A percentile compares a stretch with the other conserved stretches of the same genome.
phyloP scores from a whole-genome alignment of 352 stramenopile genomes.

The Aphanomyces astaci region DNA sequence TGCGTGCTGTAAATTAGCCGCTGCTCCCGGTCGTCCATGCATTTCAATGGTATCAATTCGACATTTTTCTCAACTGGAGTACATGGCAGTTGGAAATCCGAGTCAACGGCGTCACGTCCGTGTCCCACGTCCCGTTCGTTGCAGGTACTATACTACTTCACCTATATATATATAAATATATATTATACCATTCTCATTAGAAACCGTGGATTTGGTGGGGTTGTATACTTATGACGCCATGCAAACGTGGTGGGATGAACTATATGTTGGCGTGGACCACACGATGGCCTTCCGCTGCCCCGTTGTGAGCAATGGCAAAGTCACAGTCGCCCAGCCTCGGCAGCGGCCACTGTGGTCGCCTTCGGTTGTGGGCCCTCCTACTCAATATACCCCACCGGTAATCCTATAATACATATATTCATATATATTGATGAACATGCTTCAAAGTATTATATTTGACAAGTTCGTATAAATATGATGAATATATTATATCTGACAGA shows the following conservation, averaged over 20 bases:
- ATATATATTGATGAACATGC: too few relatives aligned
- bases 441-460: too few relatives aligned
- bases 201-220: slow-evolving; percentile 46
- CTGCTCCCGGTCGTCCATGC: slow-evolving; percentile 36
- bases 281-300: slow-evolving; percentile 89
- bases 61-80: slow-evolving; percentile 87
- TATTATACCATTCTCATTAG: neutral
- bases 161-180: too few relatives aligned
- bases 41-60: slow-evolving; percentile 92
- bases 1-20: neutral
- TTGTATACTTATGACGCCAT: slow-evolving; percentile 76
- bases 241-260: slow-evolving; percentile 92
- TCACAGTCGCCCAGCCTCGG: neutral
- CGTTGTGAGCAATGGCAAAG: neutral
- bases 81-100: slow-evolving; percentile 72
- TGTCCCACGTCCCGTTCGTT: slow-evolving; percentile 47
- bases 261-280: slow-evolving; percentile 90
- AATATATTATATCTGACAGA: neutral
- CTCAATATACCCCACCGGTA: neutral
- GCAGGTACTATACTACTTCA: too few relatives aligned
- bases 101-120: slow-evolving; percentile 86
- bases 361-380: neutral
- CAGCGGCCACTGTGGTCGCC: slow-evolving; percentile 5
- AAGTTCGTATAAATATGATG: too few relatives aligned
- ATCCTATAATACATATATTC: too few relatives aligned